Conservation (phyloP, 2,329 filamentous ascomycete species). For the Ophiostoma ulmi region DNA sequence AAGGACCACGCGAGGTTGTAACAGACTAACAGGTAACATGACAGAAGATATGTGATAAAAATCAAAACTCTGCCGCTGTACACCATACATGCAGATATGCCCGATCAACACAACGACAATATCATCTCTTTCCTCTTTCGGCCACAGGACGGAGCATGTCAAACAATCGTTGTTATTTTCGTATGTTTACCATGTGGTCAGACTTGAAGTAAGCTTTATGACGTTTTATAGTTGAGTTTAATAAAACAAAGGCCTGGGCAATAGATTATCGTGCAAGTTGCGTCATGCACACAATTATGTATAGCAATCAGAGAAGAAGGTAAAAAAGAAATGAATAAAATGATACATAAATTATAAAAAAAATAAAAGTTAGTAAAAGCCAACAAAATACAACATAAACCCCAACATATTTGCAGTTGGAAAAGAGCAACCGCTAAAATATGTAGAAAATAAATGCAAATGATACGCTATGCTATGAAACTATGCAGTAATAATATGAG, state of each 20-base stretch:
- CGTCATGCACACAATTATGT: background rate
- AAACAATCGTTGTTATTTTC: background rate
- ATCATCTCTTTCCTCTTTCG: background rate
- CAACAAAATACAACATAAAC: background rate
- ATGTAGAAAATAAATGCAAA: slow-evolving; percentile 10
- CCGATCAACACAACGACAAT: slow-evolving; percentile 16
- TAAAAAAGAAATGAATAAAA: background rate
- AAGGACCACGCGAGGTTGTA: background rate
- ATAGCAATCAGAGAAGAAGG: background rate
- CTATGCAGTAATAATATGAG: background rate
- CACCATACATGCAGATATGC: slow-evolving; percentile 25
- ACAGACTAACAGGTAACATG: background rate
- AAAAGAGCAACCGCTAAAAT: background rate
- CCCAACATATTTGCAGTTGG: background rate
- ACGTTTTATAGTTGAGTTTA: background rate
- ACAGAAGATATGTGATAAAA: background rate
- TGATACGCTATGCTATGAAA: background rate
- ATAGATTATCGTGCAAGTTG: background rate
- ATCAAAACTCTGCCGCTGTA: slow-evolving; percentile 12
- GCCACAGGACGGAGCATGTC: background rate
- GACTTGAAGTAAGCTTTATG: background rate
- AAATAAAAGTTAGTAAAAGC: background rate
- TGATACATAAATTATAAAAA: background rate
- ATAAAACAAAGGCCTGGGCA: background rate
- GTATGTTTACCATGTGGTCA: background rate